phyloP scores from a whole-genome alignment of 2,329 filamentous ascomycete species.

The Aspergillus arachidicola region DNA sequence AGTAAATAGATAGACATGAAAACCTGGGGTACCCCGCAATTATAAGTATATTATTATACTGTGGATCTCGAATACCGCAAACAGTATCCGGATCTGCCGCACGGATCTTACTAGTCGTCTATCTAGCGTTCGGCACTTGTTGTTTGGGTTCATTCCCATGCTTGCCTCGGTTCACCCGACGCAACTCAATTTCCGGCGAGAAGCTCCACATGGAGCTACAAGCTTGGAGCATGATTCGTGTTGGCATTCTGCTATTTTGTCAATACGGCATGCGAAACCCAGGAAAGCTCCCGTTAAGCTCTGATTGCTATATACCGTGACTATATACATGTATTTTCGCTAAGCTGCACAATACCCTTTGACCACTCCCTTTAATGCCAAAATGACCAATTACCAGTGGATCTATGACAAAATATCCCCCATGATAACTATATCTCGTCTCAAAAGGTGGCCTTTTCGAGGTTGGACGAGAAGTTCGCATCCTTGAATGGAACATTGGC shows the following conservation, averaged over 20 bases:
- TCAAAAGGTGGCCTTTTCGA: constrained; percentile 40
- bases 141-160: neutral
- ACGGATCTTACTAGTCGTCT: neutral
- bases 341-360: no score
- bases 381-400: no score
- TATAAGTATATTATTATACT: neutral
- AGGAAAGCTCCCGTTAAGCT: neutral
- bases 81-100: neutral
- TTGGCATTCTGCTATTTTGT: neutral
- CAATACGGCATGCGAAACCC: neutral
- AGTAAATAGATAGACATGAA: neutral
- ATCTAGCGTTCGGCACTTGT: neutral
- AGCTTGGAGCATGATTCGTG: neutral
- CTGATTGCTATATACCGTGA: neutral
- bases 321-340: no score
- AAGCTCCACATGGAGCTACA: neutral
- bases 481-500: constrained; percentile 55
- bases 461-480: constrained; percentile 48
- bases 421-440: neutral
- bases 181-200: neutral
- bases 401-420: no score
- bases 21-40: neutral
- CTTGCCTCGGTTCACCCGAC: neutral
- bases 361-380: no score
- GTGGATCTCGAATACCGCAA: neutral